Conservation (phyloP, 1,139 yeast genomes). For the Wickerhamomyces sp. region DNA sequence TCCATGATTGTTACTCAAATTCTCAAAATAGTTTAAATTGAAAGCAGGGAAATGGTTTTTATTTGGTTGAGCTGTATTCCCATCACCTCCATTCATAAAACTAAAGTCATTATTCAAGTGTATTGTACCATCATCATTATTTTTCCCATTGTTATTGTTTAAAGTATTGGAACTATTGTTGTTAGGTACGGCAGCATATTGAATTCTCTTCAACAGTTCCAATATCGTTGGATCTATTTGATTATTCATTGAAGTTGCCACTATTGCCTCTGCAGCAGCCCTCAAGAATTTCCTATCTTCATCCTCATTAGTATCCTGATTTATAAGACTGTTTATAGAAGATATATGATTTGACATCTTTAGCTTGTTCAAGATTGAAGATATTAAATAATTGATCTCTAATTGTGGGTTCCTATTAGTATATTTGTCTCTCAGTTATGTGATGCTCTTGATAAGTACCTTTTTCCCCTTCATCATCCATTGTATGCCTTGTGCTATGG, state of each 20-base stretch:
- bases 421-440: too few species aligned
- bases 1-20: conserved; percentile 1
- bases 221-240: conserved; percentile 25
- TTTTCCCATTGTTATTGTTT: background rate
- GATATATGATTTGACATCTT: conserved; percentile 6
- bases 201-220: conserved; percentile 24
- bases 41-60: conserved; percentile 21
- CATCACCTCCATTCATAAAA: background rate
- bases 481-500: too few species aligned
- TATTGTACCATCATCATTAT: background rate
- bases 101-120: background rate
- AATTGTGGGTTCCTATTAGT: background rate
- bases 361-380: conserved; percentile 1
- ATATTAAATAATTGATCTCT: conserved; percentile 1
- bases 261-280: conserved; percentile 26
- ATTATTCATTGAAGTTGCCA: conserved; percentile 24
- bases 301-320: conserved; percentile 14
- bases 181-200: conserved; percentile 16
- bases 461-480: background rate
- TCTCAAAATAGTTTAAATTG: conserved; percentile 20
- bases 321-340: conserved; percentile 6
- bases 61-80: conserved; percentile 9
- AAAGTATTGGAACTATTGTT: background rate
- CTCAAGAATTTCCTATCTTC: conserved; percentile 24
- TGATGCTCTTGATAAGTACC: background rate